These are phyloP conservation scores for Pythium inflatum DNA, from an alignment of 352 stramenopile genomes.

Conservation along the genomic window DNA sequence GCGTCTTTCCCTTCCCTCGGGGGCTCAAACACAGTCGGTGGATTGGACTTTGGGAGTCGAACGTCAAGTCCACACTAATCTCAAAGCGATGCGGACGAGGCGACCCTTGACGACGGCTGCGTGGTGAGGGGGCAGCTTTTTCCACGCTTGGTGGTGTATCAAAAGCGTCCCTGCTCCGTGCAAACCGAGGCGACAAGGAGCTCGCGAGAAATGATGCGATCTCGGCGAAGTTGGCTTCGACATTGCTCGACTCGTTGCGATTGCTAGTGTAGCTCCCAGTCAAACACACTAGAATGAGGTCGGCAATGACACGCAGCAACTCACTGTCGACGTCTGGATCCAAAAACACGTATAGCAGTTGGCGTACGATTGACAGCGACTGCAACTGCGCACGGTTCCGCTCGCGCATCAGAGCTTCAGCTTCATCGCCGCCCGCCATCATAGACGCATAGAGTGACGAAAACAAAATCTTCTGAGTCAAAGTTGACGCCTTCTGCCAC, in stretches of 20 bases:
- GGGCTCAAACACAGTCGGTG: slow-evolving; percentile 52
- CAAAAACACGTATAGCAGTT: slow-evolving; percentile 74
- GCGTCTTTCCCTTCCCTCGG: slow-evolving; percentile 29
- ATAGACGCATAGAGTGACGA: slow-evolving; percentile 68
- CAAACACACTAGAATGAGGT: slow-evolving; percentile 73
- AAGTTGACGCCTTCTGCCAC: slow-evolving; percentile 50
- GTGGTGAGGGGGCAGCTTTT: background rate
- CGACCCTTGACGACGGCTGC: background rate
- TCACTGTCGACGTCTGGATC: slow-evolving; percentile 53
- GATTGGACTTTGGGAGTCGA: slow-evolving; percentile 35
- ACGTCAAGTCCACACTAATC: slow-evolving; percentile 1
- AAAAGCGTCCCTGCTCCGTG: slow-evolving; percentile 18
- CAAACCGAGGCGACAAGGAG: slow-evolving; percentile 64
- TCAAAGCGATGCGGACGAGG: background rate
- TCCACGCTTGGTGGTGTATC: background rate
- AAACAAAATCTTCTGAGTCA: slow-evolving; percentile 59
- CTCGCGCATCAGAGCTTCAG: slow-evolving; percentile 38
- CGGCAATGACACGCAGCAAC: slow-evolving; percentile 61
- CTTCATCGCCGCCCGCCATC: slow-evolving; percentile 47
- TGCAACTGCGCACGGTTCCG: slow-evolving; percentile 67
- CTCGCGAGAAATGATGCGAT: slow-evolving; percentile 62
- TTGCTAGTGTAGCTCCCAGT: slow-evolving; percentile 41
- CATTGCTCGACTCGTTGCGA: slow-evolving; percentile 36
- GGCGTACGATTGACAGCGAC: slow-evolving; percentile 62
- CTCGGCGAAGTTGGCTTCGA: slow-evolving; percentile 71